phyloP scores from a whole-genome alignment of 2,329 filamentous ascomycete species.

The Colletotrichum aenigma region DNA sequence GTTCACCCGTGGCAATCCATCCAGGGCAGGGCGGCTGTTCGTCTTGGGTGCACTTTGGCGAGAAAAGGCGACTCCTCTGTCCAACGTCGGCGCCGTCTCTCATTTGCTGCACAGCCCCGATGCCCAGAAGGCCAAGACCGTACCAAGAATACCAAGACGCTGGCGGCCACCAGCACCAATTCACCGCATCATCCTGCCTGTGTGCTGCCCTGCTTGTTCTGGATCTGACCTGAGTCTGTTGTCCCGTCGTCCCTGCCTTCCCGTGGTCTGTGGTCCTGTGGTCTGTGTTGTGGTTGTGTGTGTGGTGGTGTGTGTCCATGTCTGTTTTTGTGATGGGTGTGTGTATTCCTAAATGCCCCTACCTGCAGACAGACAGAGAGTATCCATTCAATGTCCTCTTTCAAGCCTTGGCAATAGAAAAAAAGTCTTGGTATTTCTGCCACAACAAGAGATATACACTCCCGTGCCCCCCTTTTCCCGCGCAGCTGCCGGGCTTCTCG shows the following conservation, averaged over 20 bases:
- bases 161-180: conserved; percentile 19
- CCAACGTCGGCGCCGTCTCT: background rate
- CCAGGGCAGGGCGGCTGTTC: background rate
- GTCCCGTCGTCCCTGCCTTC: background rate
- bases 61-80: background rate
- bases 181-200: conserved; percentile 19
- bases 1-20: background rate
- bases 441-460: background rate
- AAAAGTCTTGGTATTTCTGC: background rate
- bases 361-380: background rate
- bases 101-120: conserved; percentile 23
- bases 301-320: background rate
- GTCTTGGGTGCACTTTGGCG: background rate
- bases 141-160: conserved; percentile 24
- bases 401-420: background rate
- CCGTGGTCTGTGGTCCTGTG: background rate
- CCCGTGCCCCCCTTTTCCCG: background rate
- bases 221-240: background rate
- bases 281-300: background rate
- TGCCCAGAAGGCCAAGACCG: conserved; percentile 23
- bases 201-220: background rate
- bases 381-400: background rate
- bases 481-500: background rate
- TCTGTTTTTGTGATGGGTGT: background rate
- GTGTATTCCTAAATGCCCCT: background rate